Evolutionary conservation across 805 yeast species (phyloP), one percentile per base, ranked within the genome.

Genomic region (Saccharomycopsis oosterbeekiorum): DNA sequence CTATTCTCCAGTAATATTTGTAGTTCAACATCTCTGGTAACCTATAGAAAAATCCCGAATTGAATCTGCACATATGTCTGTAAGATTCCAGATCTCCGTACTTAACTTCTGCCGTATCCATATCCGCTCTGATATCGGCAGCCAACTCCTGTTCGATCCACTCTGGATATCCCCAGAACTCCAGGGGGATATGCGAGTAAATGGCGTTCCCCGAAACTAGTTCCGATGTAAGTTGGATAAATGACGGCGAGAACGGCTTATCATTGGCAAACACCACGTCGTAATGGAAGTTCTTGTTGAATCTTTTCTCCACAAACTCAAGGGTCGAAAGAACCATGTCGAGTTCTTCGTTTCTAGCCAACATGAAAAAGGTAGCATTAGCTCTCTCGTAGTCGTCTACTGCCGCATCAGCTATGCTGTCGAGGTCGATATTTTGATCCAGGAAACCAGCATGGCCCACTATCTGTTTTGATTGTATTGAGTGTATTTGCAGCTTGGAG

Each of bases 241-340:
- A 80, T 8, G 75, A 74, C 0, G 68, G 65, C 2, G 74, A 66
- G 65, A 82, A 82, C 1, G 75, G 76, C 60, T 74, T 73, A 64
- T 82, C 78, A 64, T 81, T 82, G 34, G 78, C 69, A 65, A 82
- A 94, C 26, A 91, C 93, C 97, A 97, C 94, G 67, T 96, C 97
- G 70, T 93, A 93, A 65, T 88, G 80, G 75, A 75, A 92, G 54
- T 87, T 79, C 17, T 75, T 71, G 76, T 93, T 93, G 79, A 94
- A 93, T 65, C 97, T 79, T 71, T 90, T 97, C 74, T 93, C 97
- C 58, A 92, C 81, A 55, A 84, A 81, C 70, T 88, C 78, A 63
- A 89, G 86, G 3, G 96, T 82, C 36, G 76, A 79, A 53, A 84
- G 74, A 58, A 89, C 73, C 29, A 80, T 80, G 74, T 81, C 78